Percentiles rank a stretch among this genome's conserved stretches.
These are phyloP conservation scores for Candolleomyces aberdarensis DNA, from an alignment of 768 basidiomycete genomes.

Conservation along the genomic window DNA sequence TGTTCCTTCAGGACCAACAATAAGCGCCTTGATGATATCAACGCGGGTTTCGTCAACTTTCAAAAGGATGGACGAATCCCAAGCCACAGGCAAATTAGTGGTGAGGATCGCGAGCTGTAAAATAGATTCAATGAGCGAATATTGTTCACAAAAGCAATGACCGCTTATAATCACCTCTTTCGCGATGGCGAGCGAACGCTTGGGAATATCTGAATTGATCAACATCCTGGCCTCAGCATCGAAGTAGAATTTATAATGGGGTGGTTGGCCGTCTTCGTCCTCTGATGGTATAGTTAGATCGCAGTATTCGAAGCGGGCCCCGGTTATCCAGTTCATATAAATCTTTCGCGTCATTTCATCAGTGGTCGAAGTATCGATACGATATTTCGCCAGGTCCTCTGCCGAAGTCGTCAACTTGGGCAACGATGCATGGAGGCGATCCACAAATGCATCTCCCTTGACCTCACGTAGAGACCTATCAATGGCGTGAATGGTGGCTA, in stretches of 20 bases:
- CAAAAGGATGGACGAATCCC: conserved; percentile 92
- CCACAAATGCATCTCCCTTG: conserved; percentile 85
- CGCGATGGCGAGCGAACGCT: conserved; percentile 89
- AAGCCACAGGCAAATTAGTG: conserved; percentile 90
- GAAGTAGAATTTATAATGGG: conserved; percentile 80
- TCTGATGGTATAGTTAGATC: conserved; percentile 60
- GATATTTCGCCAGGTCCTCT: conserved; percentile 26
- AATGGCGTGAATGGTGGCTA: conserved; percentile 78
- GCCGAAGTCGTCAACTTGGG: conserved; percentile 61
- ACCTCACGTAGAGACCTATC: conserved; percentile 86
- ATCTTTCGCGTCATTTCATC: conserved; percentile 66
- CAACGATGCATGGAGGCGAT: conserved; percentile 69
- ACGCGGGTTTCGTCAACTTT: conserved; percentile 90
- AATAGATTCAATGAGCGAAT: background rate
- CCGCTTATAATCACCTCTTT: conserved; percentile 65
- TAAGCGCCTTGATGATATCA: conserved; percentile 88
- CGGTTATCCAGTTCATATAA: conserved; percentile 84
- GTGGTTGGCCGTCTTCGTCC: conserved; percentile 48
- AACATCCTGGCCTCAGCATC: conserved; percentile 84
- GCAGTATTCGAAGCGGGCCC: conserved; percentile 86
- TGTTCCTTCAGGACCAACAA: conserved; percentile 91
- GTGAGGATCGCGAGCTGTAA: conserved; percentile 85
- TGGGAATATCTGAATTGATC: conserved; percentile 82
- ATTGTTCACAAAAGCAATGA: background rate
- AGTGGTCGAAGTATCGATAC: conserved; percentile 52